Conservation (phyloP, 208 protist genomes). For the Leishmania gerbilli region DNA sequence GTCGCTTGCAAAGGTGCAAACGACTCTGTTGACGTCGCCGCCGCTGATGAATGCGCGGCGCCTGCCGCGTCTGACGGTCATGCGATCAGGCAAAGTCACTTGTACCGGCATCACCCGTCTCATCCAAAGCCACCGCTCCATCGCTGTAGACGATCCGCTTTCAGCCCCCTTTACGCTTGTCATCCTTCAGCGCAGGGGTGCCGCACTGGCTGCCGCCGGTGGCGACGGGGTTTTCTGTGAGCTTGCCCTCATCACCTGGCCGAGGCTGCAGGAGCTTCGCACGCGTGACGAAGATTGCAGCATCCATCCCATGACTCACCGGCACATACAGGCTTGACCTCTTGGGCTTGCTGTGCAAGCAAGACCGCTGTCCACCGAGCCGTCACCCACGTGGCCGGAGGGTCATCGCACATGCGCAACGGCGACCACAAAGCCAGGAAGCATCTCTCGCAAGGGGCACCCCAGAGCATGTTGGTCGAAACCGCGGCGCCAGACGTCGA, state of each 20-base stretch:
- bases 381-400: neutral
- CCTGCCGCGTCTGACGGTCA: neutral
- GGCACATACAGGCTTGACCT: slow-evolving; percentile 30
- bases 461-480: neutral
- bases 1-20: slow-evolving; percentile 34
- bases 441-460: neutral
- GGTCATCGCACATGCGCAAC: neutral
- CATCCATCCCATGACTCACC: slow-evolving; percentile 54
- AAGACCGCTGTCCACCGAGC: neutral
- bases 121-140: neutral
- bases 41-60: slow-evolving; percentile 41
- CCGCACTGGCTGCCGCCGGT: neutral
- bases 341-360: slow-evolving; percentile 30
- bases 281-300: slow-evolving; percentile 27
- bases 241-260: neutral
- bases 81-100: neutral
- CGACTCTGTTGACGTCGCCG: slow-evolving; percentile 42
- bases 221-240: neutral
- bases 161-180: neutral
- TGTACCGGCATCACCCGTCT: neutral
- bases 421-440: neutral
- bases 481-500: neutral
- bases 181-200: neutral
- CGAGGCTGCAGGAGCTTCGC: neutral
- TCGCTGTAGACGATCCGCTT: neutral